Evolutionary conservation across 1,284 basidiomycete species (phyloP).

Genomic region (Melampsora larici-populina): DNA sequence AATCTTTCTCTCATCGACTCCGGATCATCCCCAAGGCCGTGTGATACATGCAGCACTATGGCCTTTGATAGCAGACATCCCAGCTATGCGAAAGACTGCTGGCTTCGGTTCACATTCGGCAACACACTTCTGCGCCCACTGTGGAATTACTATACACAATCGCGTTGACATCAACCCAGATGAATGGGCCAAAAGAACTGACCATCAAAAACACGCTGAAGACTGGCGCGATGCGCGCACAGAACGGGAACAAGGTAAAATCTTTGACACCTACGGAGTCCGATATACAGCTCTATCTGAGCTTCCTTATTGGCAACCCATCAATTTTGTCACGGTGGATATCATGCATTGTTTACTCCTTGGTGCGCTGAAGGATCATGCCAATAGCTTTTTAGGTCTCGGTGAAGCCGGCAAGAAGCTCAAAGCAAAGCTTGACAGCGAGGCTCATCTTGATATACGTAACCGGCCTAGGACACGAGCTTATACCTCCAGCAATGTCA

Average conservation of each 20-base stretch:
- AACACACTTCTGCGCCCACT: constrained; percentile 5
- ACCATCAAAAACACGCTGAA: neutral
- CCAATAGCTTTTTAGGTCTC: constrained; percentile 3
- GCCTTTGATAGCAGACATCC: constrained; percentile 16
- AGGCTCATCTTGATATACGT: neutral
- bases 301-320: constrained; percentile 23
- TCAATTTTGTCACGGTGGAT: constrained; percentile 9
- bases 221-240: neutral
- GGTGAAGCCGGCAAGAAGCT: too few species aligned
- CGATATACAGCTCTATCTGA: constrained; percentile 16
- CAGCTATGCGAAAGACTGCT: constrained; percentile 11
- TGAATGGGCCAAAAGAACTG: neutral
- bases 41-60: neutral
- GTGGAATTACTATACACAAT: neutral
- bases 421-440: neutral
- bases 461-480: neutral
- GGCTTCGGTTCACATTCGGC: constrained; percentile 18
- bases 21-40: neutral
- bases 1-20: neutral
- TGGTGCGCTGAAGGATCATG: constrained; percentile 22
- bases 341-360: constrained; percentile 28
- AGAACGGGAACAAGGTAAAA: neutral
- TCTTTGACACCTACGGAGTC: constrained; percentile 4
- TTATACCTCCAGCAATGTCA: too few species aligned
- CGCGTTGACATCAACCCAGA: neutral